phyloP scores from a whole-genome alignment of 2,329 filamentous ascomycete genomes.

The Penicillium sp. region DNA sequence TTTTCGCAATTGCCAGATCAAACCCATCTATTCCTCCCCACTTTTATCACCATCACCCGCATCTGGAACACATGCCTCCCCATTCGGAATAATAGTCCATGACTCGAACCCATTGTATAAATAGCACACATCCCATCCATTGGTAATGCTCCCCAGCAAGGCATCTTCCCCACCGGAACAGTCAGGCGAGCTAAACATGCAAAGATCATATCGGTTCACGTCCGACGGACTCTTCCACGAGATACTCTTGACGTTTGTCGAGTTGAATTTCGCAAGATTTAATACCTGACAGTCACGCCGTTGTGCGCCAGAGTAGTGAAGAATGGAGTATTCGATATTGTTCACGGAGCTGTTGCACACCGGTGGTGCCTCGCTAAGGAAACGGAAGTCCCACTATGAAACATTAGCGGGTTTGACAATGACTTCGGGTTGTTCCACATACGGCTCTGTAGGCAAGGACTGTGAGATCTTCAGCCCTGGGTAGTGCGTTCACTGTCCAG shows the following conservation, averaged over 20 bases:
- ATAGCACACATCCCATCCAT: conserved; percentile 30
- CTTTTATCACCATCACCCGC: background rate
- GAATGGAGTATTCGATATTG: conserved; percentile 22
- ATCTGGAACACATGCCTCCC: conserved; percentile 7
- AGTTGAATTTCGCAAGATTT: conserved; percentile 8
- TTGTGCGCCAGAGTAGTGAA: conserved; percentile 19
- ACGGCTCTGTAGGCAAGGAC: conserved; percentile 24
- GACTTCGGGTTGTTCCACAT: background rate
- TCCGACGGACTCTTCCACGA: conserved; percentile 29
- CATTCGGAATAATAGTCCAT: conserved; percentile 24
- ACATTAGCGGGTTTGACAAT: background rate
- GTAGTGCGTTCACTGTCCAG: conserved; percentile 3
- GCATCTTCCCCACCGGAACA: conserved; percentile 8
- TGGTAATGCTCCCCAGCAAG: conserved; percentile 16
- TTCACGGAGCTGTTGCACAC: conserved; percentile 26
- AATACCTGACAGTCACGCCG: conserved; percentile 14
- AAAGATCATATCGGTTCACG: conserved; percentile 20
- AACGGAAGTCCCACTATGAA: conserved; percentile 32
- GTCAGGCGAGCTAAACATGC: conserved; percentile 22
- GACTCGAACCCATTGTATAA: conserved; percentile 22
- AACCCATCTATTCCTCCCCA: background rate
- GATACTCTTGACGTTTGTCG: conserved; percentile 22
- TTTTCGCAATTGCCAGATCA: background rate
- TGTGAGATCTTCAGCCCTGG: conserved; percentile 1
- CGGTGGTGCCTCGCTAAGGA: conserved; percentile 31